Evolutionary conservation across 345 rosid species (phyloP).

Genomic region (Brassica nigra): DNA sequence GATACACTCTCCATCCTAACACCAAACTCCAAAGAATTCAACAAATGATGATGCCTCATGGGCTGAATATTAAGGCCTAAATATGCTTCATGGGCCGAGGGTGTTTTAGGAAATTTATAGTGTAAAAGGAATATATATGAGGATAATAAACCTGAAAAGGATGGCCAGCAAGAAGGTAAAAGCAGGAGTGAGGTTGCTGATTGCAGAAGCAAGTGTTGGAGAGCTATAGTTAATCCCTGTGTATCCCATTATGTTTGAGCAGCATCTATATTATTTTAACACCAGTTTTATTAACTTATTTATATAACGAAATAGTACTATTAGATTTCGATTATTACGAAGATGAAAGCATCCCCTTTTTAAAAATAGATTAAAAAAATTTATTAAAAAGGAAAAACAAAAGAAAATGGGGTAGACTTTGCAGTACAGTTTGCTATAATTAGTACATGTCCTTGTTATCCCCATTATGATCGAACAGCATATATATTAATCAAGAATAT

Average conservation of each 20-base stretch:
- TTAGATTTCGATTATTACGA: slow-evolving; percentile 13
- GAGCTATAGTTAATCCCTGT: slow-evolving; percentile 82
- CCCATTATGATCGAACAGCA: background rate
- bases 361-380: background rate
- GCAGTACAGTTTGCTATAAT: background rate
- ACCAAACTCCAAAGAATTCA: background rate
- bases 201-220: slow-evolving; percentile 92
- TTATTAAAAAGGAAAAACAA: background rate
- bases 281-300: background rate
- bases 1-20: slow-evolving; percentile 75
- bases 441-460: background rate
- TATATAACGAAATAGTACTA: background rate
- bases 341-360: background rate
- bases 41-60: background rate
- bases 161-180: slow-evolving; percentile 88
- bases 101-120: slow-evolving; percentile 9
- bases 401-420: background rate
- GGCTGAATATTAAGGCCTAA: slow-evolving; percentile 16
- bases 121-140: slow-evolving; percentile 22
- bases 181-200: slow-evolving; percentile 96
- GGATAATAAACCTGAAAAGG: slow-evolving; percentile 55
- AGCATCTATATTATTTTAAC: slow-evolving; percentile 49
- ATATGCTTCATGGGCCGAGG: slow-evolving; percentile 13
- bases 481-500: background rate
- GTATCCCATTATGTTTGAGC: slow-evolving; percentile 82